phyloP scores from a whole-genome alignment of 495 filamentous ascomycete species.

The Neohortaea acidophila region DNA sequence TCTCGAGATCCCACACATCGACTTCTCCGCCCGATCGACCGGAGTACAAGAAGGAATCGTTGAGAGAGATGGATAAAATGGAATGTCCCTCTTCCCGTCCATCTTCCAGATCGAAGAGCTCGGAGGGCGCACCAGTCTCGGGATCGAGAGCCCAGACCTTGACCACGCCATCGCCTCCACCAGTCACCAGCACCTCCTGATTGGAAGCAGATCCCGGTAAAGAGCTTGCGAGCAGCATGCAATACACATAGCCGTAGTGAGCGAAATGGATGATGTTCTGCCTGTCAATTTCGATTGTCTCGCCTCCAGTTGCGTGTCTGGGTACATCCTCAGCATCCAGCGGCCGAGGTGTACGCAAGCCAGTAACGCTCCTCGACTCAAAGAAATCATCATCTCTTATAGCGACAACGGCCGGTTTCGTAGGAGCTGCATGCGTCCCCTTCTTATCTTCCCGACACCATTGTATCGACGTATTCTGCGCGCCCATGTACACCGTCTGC shows the following conservation, averaged over 20 bases:
- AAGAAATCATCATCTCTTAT: conserved; percentile 87
- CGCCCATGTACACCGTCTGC: conserved; percentile 77
- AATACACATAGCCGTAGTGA: conserved; percentile 89
- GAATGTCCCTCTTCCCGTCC: conserved; percentile 50
- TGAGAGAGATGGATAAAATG: conserved; percentile 66
- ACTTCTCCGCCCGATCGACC: conserved; percentile 80
- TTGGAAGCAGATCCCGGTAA: conserved; percentile 44
- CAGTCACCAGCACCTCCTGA: conserved; percentile 72
- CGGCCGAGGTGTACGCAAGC: conserved; percentile 48
- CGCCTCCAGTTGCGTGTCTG: conserved; percentile 34
- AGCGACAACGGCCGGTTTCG: conserved; percentile 35
- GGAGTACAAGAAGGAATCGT: conserved; percentile 79
- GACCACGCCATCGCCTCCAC: conserved; percentile 83
- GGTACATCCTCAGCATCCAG: conserved; percentile 21
- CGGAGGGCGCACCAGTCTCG: conserved; percentile 36
- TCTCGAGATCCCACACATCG: conserved; percentile 94
- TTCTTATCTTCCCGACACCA: conserved; percentile 48
- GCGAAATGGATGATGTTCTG: conserved; percentile 75
- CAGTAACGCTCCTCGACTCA: conserved; percentile 74
- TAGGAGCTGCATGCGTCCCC: conserved; percentile 40
- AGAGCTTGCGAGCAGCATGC: conserved; percentile 68
- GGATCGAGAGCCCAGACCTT: conserved; percentile 68
- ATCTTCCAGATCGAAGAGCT: conserved; percentile 54
- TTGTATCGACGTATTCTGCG: conserved; percentile 88
- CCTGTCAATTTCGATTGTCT: conserved; percentile 67